Evolutionary conservation across 2,329 filamentous ascomycete genomes (phyloP).

Genomic region (Aaosphaeria pasadenensis): DNA sequence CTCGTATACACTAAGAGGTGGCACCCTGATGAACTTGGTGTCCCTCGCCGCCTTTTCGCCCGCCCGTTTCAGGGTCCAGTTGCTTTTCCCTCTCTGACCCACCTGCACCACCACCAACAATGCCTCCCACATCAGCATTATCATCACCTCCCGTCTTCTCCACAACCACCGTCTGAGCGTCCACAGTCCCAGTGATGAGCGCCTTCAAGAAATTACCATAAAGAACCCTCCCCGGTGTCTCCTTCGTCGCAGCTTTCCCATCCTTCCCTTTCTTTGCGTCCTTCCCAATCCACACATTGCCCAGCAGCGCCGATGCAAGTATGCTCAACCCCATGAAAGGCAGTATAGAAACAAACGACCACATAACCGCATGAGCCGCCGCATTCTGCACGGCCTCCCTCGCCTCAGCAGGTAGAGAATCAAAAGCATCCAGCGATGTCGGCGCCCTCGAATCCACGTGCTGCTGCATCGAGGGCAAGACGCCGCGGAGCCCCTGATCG

Average conservation of each 20-base stretch:
- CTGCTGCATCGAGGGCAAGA: conserved; percentile 24
- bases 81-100: too few relatives aligned
- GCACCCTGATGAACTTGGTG: too few relatives aligned
- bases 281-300: conserved; percentile 52
- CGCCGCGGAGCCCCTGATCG: conserved; percentile 18
- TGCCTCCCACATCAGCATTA: too few relatives aligned
- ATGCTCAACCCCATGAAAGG: conserved; percentile 56
- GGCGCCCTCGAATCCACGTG: conserved; percentile 14
- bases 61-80: too few relatives aligned
- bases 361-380: conserved; percentile 59
- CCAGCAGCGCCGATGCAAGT: conserved; percentile 44
- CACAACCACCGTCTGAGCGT: conserved; percentile 12
- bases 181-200: not conserved
- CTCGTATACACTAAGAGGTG: too few relatives aligned
- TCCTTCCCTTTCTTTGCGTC: conserved; percentile 22
- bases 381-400: conserved; percentile 41
- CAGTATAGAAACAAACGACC: conserved; percentile 61
- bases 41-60: too few relatives aligned
- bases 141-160: conserved; percentile 1
- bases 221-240: conserved; percentile 8
- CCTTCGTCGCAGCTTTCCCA: conserved; percentile 11
- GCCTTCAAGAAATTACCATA: conserved; percentile 5
- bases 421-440: conserved; percentile 29
- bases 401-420: conserved; percentile 36
- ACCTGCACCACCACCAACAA: too few relatives aligned